Evolutionary conservation across 1,284 basidiomycete genomes (phyloP), one percentile per base, ranked within the genome.

Genomic region (Cerrena zonata): DNA sequence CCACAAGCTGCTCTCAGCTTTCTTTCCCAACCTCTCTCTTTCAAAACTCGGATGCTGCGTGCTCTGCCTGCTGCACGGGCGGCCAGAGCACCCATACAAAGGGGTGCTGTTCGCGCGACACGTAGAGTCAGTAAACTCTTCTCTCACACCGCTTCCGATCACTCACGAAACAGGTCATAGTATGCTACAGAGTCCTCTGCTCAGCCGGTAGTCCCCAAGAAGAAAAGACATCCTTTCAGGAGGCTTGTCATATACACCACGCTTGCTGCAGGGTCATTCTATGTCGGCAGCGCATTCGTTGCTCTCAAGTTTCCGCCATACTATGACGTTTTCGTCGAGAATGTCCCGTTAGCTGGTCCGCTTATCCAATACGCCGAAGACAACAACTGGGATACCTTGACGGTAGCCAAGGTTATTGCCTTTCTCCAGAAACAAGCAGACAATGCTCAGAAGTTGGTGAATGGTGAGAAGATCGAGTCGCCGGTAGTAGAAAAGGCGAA

Each of bases 351-450:
- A 25, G 94, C 86, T 40, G 79, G 88, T 58, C 63, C 75, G 21
- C 76, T 95, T 64, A 76, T 94, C 36, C 84, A 93, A 54, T 89
- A 83, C 62, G 87, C 86, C 5, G 90, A 94, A 65, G 76, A 82
- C 42, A 73, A 85, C 59, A 77, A 83, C 22, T 91, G 88, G 87
- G 86, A 92, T 58, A 80, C 77, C 2, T 69, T 88, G 45, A 82
- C 87, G 21, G 61, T 79, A 21, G 69, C 78, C 55, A 77, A 84
- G 54, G 76, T 82, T 18, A 60, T 84, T 45, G 75, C 82, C n/a
- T 70, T 74, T 11, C 72, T 78, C 19, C 76, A 78, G 55, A 76
- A 77, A 49, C 70, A 76, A 0, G 69, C 77, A 52, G 70, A 75
- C 27, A 65, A 73, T n/a, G 70, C 77, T 47, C 80, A 84, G 58